These are phyloP conservation scores for Tetrapisispora fleetii DNA, from an alignment of 805 yeast species.

Conservation along the genomic window DNA sequence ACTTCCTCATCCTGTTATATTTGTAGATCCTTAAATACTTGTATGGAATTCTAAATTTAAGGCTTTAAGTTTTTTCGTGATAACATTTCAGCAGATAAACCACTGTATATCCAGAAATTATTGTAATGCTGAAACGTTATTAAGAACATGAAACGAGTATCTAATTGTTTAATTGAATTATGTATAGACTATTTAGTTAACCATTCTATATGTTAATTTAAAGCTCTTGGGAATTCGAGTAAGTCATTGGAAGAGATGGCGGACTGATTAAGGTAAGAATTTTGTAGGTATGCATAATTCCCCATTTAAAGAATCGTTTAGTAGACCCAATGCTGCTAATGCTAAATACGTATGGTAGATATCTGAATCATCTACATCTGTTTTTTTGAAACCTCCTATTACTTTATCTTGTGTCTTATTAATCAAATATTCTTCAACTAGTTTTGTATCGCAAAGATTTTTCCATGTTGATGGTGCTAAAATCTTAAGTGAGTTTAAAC, in stretches of 20 bases:
- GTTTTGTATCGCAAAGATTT: conserved; percentile 9
- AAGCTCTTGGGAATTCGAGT: not conserved
- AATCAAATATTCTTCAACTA: conserved; percentile 38
- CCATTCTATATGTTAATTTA: no score
- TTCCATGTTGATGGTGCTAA: conserved; percentile 24
- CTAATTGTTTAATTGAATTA: no score
- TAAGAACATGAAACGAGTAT: no score
- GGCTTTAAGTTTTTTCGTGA: no score
- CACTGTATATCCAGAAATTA: no score
- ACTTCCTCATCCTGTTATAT: no score
- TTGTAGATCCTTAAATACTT: no score
- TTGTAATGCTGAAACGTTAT: no score
- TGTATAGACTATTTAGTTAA: no score
- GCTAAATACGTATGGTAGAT: conserved; percentile 61
- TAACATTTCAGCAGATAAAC: no score
- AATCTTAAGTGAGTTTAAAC: conserved; percentile 45
- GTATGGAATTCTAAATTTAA: no score
- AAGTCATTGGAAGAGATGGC: not conserved
- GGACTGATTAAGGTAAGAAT: not conserved
- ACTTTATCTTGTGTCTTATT: conserved; percentile 47
- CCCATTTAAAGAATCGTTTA: conserved; percentile 25
- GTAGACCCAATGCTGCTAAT: conserved; percentile 40
- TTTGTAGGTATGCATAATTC: conserved; percentile 21
- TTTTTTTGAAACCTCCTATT: conserved; percentile 72
- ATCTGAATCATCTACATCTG: conserved; percentile 55